Evolutionary conservation across 768 basidiomycete species (phyloP).

Genomic region (Daedalea quercina): DNA sequence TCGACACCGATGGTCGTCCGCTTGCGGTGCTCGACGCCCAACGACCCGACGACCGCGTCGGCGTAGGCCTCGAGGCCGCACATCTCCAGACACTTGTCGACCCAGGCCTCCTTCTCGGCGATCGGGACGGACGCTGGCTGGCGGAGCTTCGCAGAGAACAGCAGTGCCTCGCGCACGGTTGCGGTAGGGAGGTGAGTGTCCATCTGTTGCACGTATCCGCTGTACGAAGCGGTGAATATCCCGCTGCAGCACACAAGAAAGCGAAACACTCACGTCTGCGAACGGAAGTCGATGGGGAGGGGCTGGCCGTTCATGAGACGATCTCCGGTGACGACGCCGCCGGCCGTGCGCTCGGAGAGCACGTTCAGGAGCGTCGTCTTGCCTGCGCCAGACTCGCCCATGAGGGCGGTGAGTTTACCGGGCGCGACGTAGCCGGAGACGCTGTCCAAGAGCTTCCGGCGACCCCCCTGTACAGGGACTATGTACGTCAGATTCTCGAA

Average conservation of each 20-base stretch:
- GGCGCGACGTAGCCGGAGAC: constrained; percentile 78
- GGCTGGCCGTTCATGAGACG: constrained; percentile 39
- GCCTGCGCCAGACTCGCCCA: constrained; percentile 57
- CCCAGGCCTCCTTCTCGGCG: constrained; percentile 71
- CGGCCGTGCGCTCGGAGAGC: constrained; percentile 32
- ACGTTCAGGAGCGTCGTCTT: constrained; percentile 49
- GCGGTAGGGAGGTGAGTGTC: constrained; percentile 73
- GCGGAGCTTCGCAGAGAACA: constrained; percentile 74
- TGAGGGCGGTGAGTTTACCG: constrained; percentile 72
- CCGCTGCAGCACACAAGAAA: no score
- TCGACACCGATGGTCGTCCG: constrained; percentile 85
- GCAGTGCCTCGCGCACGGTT: constrained; percentile 76
- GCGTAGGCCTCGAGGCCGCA: constrained; percentile 56
- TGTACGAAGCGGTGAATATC: constrained; percentile 15
- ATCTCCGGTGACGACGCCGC: constrained; percentile 34
- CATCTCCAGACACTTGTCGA: constrained; percentile 53
- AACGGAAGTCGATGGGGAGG: constrained; percentile 41
- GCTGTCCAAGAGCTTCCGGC: constrained; percentile 52
- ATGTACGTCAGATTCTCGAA: constrained; percentile 71
- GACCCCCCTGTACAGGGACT: constrained; percentile 44
- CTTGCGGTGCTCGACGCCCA: constrained; percentile 70
- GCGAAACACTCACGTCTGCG: constrained; percentile 35
- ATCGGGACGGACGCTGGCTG: constrained; percentile 60
- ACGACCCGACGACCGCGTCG: constrained; percentile 62
- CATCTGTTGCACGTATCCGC: constrained; percentile 83